These are phyloP conservation scores for Chlorella sorokiniana DNA, from an alignment of 139 green algal species.

Conservation along the genomic window DNA sequence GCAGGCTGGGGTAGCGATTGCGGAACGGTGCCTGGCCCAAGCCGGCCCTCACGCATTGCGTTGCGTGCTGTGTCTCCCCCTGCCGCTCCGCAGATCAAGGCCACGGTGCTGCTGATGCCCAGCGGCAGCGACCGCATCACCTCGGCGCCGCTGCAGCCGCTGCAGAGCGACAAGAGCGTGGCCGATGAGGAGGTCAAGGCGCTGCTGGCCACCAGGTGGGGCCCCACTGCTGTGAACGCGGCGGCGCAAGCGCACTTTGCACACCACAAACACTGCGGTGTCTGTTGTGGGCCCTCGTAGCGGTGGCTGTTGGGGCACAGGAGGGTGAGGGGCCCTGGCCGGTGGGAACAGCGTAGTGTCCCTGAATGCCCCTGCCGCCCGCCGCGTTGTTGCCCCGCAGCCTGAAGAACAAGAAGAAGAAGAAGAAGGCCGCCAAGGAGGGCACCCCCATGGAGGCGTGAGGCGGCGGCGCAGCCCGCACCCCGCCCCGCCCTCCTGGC, in stretches of 20 bases:
- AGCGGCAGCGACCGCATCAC: conserved; percentile 90
- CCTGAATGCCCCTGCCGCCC: not conserved
- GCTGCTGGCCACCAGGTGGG: conserved; percentile 53
- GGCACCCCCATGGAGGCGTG: not conserved
- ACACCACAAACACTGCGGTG: not conserved
- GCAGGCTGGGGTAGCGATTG: no score
- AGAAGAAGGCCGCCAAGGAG: conserved; percentile 45
- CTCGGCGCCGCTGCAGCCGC: conserved; percentile 65
- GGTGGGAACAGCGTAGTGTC: no score
- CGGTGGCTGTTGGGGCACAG: not conserved
- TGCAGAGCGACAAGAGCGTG: conserved; percentile 80
- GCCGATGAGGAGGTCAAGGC: conserved; percentile 68
- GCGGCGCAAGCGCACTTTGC: not conserved
- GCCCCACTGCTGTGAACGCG: not conserved
- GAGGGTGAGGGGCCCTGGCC: not conserved
- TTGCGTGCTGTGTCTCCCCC: not conserved
- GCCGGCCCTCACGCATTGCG: no score
- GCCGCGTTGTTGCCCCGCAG: conserved; percentile 56
- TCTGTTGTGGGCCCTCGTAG: no score
- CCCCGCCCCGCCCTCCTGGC: no score
- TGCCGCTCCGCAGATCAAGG: conserved; percentile 87
- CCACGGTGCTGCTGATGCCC: conserved; percentile 96
- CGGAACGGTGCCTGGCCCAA: no score
- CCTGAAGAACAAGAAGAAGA: conserved; percentile 76
- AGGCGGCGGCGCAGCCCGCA: not conserved